Conservation (phyloP, 176 grass and related monocot genomes). For the Avena eriantha region DNA sequence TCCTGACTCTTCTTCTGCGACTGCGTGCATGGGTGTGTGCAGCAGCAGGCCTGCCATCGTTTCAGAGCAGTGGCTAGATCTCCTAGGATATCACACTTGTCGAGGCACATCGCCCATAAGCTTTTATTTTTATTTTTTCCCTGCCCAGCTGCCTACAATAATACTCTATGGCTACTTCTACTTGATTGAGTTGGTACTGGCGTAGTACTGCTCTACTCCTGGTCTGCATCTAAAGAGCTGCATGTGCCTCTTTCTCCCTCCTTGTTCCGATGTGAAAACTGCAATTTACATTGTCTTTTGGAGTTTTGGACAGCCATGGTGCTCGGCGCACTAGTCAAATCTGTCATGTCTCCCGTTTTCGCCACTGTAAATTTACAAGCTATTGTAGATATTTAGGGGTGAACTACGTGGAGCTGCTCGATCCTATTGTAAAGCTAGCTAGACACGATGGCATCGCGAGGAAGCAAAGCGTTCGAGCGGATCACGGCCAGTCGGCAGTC, state of each 20-base stretch:
- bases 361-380: neutral
- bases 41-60: neutral
- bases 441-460: no score
- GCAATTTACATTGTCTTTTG: neutral
- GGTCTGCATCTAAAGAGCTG: neutral
- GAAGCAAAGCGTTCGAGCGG: neutral
- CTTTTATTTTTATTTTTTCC: neutral
- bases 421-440: neutral
- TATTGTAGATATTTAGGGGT: no score
- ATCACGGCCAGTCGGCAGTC: neutral
- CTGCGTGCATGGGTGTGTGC: conserved; percentile 3
- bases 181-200: neutral
- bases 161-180: neutral
- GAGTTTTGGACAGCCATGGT: neutral
- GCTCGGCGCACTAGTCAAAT: neutral
- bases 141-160: neutral
- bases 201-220: neutral
- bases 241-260: conserved; percentile 3
- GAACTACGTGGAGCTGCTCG: neutral
- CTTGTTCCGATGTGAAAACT: neutral
- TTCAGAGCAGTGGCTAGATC: conserved; percentile 47
- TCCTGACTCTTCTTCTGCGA: conserved; percentile 11
- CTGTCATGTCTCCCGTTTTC: neutral
- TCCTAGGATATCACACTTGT: conserved; percentile 44
- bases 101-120: conserved; percentile 30